Base-by-base conservation (phyloP, 1,139 yeast genomes). In the Saccharomyces pastorianus region DNA sequence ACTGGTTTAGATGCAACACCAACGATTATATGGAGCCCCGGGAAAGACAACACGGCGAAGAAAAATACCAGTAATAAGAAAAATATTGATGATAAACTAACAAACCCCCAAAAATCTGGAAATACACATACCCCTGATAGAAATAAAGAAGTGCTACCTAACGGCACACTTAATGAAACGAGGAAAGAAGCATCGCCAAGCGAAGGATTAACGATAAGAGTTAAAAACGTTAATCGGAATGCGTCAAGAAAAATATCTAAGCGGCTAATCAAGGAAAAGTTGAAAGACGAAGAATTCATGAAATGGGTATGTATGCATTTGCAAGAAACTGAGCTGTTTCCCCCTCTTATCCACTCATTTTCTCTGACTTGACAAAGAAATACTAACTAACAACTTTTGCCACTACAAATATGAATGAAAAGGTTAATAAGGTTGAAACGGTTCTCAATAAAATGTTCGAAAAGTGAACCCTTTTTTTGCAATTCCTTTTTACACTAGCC, bases 201-300 rank as follows among this genome's bases (percentile, higher is more conserved):
- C 13, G 13, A 38, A 17, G 44, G 17, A 17, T 11, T 8, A 17
- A 17, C 9, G 25, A 14, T 17, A 13, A 17, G n/a, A 23, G 25
- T 20, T 20, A 42, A 32, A 52, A 47, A 51, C 29, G 28, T 20
- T 8, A 20, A n/a, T 11, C 28, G 28, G 11, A 25, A 46, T 11
- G n/a, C 44, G n/a, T 20, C 44, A 54, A 47, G 51, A 9, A 59
- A 56, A 44, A 57, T 64, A 23, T 57, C 67, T 4, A 58, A 60
- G 48, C 60, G 56, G 31, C 42, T 54, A 3, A 57, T 67, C n/a
- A 58, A 56, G 50, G 38, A 56, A 46, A 67, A 61, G 51, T 47
- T 67, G n/a, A 57, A 59, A 20, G 68, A 67, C 51, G 58, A 56
- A 29, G 52, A 57, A 6, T 67, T 67, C 48, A 58, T 63, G 58